phyloP scores from a whole-genome alignment of 2,329 filamentous ascomycete species.

The Colletotrichum sp. region DNA sequence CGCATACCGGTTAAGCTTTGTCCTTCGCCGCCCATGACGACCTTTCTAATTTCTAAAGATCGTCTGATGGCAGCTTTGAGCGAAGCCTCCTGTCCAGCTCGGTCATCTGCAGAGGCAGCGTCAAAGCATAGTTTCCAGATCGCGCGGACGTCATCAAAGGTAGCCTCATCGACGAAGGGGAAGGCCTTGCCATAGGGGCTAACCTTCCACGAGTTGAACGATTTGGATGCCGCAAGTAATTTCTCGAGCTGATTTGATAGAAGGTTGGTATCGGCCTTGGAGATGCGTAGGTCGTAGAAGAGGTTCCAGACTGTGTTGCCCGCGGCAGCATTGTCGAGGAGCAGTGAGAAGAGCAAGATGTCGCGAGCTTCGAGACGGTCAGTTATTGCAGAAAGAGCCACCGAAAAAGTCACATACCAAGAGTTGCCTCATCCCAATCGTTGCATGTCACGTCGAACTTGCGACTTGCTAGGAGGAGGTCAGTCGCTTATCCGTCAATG shows the following conservation, averaged over 20 bases:
- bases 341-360: conserved; percentile 53
- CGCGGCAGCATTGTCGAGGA: conserved; percentile 41
- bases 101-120: not conserved
- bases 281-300: conserved; percentile 59
- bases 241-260: conserved; percentile 38
- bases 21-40: conserved; percentile 23
- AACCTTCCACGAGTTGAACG: conserved; percentile 46
- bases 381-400: not conserved
- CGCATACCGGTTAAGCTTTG: conserved; percentile 32
- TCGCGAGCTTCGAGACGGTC: conserved; percentile 52
- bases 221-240: conserved; percentile 40
- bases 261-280: conserved; percentile 34
- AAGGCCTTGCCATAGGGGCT: conserved; percentile 48
- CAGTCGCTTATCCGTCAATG: not conserved
- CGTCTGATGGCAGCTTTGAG: not conserved
- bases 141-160: conserved; percentile 34
- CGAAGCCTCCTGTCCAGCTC: not conserved
- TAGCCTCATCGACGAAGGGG: conserved; percentile 52
- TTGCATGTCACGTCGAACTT: conserved; percentile 62
- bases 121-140: conserved; percentile 10
- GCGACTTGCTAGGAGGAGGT: conserved; percentile 31
- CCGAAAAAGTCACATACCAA: conserved; percentile 42
- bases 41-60: not conserved
- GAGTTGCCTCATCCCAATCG: conserved; percentile 52
- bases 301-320: conserved; percentile 51